Base-by-base conservation (phyloP, 2,329 filamentous ascomycete species). In the Calonectria leucothoes region DNA sequence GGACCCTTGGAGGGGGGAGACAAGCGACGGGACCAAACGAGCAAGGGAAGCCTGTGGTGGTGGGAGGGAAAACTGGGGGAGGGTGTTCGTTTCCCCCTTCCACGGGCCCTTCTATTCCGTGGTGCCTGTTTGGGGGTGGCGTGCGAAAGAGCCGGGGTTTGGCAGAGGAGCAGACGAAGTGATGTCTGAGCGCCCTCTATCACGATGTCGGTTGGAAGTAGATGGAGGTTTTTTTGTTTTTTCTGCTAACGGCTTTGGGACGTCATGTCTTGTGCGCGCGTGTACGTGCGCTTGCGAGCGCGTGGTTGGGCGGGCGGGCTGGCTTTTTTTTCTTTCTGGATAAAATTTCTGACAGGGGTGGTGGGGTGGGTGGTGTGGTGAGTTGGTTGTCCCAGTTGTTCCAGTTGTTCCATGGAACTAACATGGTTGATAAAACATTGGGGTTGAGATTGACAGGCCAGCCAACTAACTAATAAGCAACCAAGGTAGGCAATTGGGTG, bases 221-320 rank as follows among this genome's bases (percentile, higher is more conserved):
- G 66, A 70, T 72, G 48, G 51, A 42, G 51, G 59, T 71, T 61
- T 72, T n/a, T n/a, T n/a, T n/a, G n/a, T n/a, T n/a, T n/a, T n/a
- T n/a, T n/a, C n/a, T n/a, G n/a, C 52, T 52, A 64, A 33, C 70
- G 49, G 63, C 23, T 68, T 69, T 69, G 57, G 45, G 61, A 61
- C 31, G 57, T 45, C 66, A 69, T 66, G 49, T 63, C 55, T 45
- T 55, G 69, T 49, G 69, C 35, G 42, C 15, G 66, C 33, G 29
- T 39, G 67, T 63, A 61, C 42, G 69, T 55, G 59, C 37, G 59
- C 20, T 39, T 42, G 69, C 27, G 17, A 39, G 69, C 17, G 27
- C 66, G 68, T 57, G 69, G 69, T 66, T 71, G 63, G 63, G 55
- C 29, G 52, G 52, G 69, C 57, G 69, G 69, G 45, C 29, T n/a